Base-by-base conservation (phyloP, 2,329 filamentous ascomycete genomes). In the Aspergillus thermomutatus region DNA sequence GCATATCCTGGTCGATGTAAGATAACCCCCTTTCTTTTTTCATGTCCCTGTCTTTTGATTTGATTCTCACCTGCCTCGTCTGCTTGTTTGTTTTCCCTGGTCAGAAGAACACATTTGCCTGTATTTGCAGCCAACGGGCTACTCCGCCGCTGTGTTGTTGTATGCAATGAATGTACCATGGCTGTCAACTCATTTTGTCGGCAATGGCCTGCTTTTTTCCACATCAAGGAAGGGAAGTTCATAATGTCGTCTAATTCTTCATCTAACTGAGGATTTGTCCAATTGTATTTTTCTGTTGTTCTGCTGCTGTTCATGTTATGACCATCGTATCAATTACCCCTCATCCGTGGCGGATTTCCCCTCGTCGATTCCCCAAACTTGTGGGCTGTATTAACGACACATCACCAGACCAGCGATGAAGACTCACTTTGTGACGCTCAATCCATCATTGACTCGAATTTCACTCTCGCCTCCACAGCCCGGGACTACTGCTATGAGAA, bases 401-500 rank as follows among this genome's bases (percentile, higher is more conserved):
- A 49, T 21, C 19, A 14, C 31, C 57, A 72, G 70, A 72, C 69
- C 50, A 72, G 69, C 57, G 71, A 73, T 50, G 70, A 73, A 27
- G 71, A 73, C 47, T 72, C 70, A 1, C 55, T 71, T 50, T 69
- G 62, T 54, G 70, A 72, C 51, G 56, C 63, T 23, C 48, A 69
- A 56, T 68, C 70, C n/a, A 31, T 76, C 52, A 60, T 70, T 31
- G 75, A 71, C 25, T 79, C 79, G 59, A 77, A 71, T 50, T 62
- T 70, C 37, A 74, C 74, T 52, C 68, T 70, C 23, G 71, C 73
- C 4, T 72, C 79, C 3, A 79, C 69, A 3, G 66, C 72, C 26
- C 67, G 67, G 9, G 71, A 73, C 55, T 75, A 72, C 61, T 66
- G 58, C 55, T 72, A 73, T 54, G 75, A 77, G 61, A 77, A 77